A percentile compares a stretch with the other conserved stretches of the same genome.
phyloP scores from a whole-genome alignment of 192 early-diverging fungal genomes.

The Allomyces arbusculus region DNA sequence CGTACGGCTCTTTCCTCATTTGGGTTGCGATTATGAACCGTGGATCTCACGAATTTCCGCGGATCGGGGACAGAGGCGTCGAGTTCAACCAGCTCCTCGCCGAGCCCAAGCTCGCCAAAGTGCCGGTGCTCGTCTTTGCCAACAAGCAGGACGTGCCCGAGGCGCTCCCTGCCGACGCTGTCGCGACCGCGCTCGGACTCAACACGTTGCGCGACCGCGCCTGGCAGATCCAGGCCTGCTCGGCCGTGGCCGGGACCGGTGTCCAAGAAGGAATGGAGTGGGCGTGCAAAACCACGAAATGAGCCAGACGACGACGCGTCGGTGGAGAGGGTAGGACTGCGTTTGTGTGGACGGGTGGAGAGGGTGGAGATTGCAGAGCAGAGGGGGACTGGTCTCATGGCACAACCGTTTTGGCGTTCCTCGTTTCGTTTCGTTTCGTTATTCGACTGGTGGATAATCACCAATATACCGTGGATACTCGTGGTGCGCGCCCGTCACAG shows the following conservation, averaged over 20 bases:
- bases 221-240: constrained; percentile 41
- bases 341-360: no score
- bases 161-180: constrained; percentile 29
- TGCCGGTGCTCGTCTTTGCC: constrained; percentile 34
- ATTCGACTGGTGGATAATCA: no score
- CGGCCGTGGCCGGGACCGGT: constrained; percentile 25
- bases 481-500: no score
- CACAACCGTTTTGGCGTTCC: no score
- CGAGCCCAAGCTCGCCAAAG: constrained; percentile 24
- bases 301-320: no score
- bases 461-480: no score
- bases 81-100: not conserved
- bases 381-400: no score
- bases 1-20: not conserved
- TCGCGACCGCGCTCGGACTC: constrained; percentile 28
- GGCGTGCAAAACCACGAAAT: constrained; percentile 9
- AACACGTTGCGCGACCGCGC: constrained; percentile 30
- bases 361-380: no score
- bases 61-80: constrained; percentile 11
- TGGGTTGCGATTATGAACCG: not conserved
- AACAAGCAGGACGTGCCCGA: constrained; percentile 31
- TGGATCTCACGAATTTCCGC: not conserved
- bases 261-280: constrained; percentile 36
- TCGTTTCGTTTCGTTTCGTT: no score
- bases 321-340: no score